Base-by-base conservation (phyloP, 805 yeast genomes). In the Candida maesae region DNA sequence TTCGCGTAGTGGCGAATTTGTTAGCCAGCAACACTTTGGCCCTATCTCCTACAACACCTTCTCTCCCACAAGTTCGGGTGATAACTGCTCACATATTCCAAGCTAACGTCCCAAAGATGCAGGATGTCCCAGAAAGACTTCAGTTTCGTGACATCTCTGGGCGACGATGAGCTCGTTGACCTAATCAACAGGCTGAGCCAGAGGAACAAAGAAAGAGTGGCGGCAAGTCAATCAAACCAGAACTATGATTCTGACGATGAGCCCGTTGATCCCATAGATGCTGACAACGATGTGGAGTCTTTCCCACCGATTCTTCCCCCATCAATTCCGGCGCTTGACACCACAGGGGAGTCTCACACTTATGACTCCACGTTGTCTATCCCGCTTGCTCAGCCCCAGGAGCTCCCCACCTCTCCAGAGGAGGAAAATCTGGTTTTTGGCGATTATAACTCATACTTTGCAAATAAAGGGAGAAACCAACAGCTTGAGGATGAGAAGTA, bases 371-470 rank as follows among this genome's bases (percentile, higher is more conserved):
- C 47, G 6, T 28, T 47, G 16, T 47, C 51, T 15, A 14, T 50
- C 6, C 52, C 36, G 19, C 28, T 45, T 5, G 54, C 52, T 3
- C 54, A 50, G 16, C 46, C 36, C 8, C 28, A 25, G 12, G 14
- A n/a, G n/a, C n/a, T n/a, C 28, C n/a, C 28, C 28, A 25, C 28
- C 28, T 9, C 10, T 13, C 33, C 19, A 10, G 36, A 31, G 3
- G 30, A 33, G 3, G 36, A 21, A 6, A 37, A 36, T n/a, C n/a
- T 38, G 10, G 65, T 62, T 12, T 84, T 83, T 62, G 88, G 88
- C 3, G 88, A 80, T 46, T 82, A 77, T 53, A 75, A 58, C n/a
- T 63, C 76, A 1, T 87, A 87, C 52, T 79, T 86, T 41, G 68
- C 65, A 9, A 70, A 78, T 50, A 87, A 87, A 55, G 69, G 66